These are phyloP conservation scores for Fomitopsis pinicola DNA, from an alignment of 1,284 basidiomycete genomes.

Conservation along the genomic window DNA sequence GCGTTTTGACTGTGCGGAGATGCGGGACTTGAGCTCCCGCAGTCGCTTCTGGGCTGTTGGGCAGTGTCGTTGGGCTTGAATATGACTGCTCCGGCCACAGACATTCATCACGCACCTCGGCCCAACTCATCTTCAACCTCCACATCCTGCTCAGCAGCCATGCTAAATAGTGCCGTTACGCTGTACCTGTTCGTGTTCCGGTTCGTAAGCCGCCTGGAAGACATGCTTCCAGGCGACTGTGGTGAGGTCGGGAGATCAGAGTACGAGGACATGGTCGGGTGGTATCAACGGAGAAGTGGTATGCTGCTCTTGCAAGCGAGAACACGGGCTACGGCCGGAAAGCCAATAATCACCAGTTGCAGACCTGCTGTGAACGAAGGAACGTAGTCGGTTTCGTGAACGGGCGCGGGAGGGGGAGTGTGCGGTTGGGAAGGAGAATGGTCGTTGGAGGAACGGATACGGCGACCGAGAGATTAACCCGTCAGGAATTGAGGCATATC, in stretches of 20 bases:
- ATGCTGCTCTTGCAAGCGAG: background rate
- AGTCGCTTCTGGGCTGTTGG: slow-evolving; percentile 87
- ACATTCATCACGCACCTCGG: slow-evolving; percentile 58
- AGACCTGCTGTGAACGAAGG: slow-evolving; percentile 4
- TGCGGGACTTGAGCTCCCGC: slow-evolving; percentile 94
- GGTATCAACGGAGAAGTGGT: slow-evolving; percentile 8
- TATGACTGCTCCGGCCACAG: background rate
- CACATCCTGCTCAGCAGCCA: slow-evolving; percentile 98
- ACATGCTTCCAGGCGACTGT: slow-evolving; percentile 56
- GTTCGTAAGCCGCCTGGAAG: slow-evolving; percentile 73
- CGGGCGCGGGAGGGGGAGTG: background rate
- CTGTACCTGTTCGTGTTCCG: slow-evolving; percentile 96
- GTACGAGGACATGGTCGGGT: slow-evolving; percentile 33
- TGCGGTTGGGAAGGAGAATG: background rate
- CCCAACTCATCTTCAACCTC: slow-evolving; percentile 98
- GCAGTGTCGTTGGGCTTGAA: background rate
- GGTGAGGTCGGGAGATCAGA: slow-evolving; percentile 48
- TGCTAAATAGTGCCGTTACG: slow-evolving; percentile 93
- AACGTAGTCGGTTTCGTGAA: slow-evolving; percentile 9
- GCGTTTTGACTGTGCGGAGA: slow-evolving; percentile 98
- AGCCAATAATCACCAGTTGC: background rate
- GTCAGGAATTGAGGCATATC: background rate
- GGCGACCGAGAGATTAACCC: background rate
- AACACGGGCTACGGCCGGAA: background rate
- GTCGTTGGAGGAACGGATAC: background rate